Evolutionary conservation across 2,329 filamentous ascomycete genomes (phyloP).

Genomic region (Neoarthrinium moseri): DNA sequence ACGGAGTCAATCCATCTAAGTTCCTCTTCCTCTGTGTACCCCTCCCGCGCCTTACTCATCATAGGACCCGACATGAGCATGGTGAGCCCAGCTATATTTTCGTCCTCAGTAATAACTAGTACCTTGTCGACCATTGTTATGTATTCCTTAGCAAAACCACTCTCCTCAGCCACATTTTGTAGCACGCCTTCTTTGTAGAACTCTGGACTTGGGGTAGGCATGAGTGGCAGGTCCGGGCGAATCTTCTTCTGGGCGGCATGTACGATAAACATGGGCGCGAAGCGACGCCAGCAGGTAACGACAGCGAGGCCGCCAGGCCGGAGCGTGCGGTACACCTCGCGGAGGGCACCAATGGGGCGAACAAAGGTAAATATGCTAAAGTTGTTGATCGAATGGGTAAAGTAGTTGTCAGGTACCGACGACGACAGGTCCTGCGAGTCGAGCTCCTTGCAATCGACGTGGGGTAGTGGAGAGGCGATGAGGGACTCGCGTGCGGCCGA

Average conservation of each 20-base stretch:
- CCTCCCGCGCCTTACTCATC: slow-evolving; percentile 26
- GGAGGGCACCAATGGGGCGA: slow-evolving; percentile 17
- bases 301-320: slow-evolving; percentile 19
- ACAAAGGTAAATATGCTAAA: slow-evolving; percentile 26
- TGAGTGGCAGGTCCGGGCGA: slow-evolving; percentile 22
- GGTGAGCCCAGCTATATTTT: slow-evolving; percentile 25
- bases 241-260: slow-evolving; percentile 23
- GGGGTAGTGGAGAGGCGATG: slow-evolving; percentile 20
- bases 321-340: slow-evolving; percentile 23
- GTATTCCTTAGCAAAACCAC: slow-evolving; percentile 20
- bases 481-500: slow-evolving; percentile 25
- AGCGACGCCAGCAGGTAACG: slow-evolving; percentile 23
- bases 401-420: slow-evolving; percentile 19
- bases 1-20: slow-evolving; percentile 20
- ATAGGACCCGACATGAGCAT: slow-evolving; percentile 26
- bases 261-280: slow-evolving; percentile 21
- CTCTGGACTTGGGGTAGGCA: slow-evolving; percentile 20
- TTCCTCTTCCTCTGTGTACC: slow-evolving; percentile 22
- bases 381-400: slow-evolving; percentile 24
- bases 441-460: slow-evolving; percentile 23
- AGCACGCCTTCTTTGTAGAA: slow-evolving; percentile 23
- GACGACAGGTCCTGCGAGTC: slow-evolving; percentile 22
- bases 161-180: slow-evolving; percentile 21
- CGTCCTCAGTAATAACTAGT: slow-evolving; percentile 20
- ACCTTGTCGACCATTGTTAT: slow-evolving; percentile 19